Conservation (phyloP, 495 filamentous ascomycete genomes). For the Penicillium subrubescens region DNA sequence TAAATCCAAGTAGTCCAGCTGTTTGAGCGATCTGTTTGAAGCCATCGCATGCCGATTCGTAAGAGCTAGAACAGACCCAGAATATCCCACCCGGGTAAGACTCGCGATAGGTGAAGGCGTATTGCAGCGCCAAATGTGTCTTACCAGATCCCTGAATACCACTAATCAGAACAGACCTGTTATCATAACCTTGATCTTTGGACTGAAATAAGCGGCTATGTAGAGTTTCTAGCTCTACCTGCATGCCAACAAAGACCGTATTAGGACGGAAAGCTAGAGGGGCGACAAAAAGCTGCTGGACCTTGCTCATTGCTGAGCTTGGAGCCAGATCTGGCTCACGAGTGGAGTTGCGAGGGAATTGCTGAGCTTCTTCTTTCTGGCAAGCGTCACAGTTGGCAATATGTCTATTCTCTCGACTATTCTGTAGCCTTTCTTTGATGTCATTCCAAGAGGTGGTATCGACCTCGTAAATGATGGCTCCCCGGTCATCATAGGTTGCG, state of each 20-base stretch:
- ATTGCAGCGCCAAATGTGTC: constrained; percentile 78
- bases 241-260: constrained; percentile 71
- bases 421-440: constrained; percentile 26
- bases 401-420: constrained; percentile 32
- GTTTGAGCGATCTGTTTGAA: constrained; percentile 76
- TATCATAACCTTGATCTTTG: constrained; percentile 60
- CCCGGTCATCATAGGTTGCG: constrained; percentile 40
- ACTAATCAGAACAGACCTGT: constrained; percentile 70
- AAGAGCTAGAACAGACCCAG: constrained; percentile 73
- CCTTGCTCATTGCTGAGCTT: constrained; percentile 12
- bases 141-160: constrained; percentile 77
- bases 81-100: constrained; percentile 78
- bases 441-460: constrained; percentile 37
- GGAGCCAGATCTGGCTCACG: background rate
- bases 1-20: constrained; percentile 48
- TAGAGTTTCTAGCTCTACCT: constrained; percentile 65
- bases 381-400: constrained; percentile 54
- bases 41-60: constrained; percentile 61
- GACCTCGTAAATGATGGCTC: constrained; percentile 33
- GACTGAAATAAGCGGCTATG: constrained; percentile 66
- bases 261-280: constrained; percentile 78
- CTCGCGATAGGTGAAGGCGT: constrained; percentile 67
- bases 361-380: constrained; percentile 36
- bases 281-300: constrained; percentile 57
- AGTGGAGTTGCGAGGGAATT: constrained; percentile 11